Conservation (phyloP, 1,139 yeast genomes). For the Arxiozyma telluris region DNA sequence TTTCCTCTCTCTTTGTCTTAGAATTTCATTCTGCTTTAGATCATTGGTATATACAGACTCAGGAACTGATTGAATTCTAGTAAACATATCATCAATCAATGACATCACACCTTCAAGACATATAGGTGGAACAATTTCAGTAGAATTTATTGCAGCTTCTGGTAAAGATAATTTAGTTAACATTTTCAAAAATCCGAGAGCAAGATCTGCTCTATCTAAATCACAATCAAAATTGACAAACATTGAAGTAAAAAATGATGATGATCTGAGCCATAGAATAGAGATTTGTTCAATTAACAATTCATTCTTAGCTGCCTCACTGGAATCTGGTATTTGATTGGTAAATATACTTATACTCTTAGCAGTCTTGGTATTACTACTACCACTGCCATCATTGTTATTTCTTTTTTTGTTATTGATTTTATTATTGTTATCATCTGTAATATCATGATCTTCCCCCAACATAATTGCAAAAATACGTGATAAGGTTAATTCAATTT, state of each 20-base stretch:
- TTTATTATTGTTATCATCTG: conserved; percentile 14
- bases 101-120: conserved; percentile 82
- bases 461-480: conserved; percentile 49
- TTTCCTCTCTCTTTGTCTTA: conserved; percentile 46
- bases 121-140: conserved; percentile 86
- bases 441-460: conserved; percentile 25
- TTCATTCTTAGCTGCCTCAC: conserved; percentile 56
- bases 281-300: conserved; percentile 77
- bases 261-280: conserved; percentile 74
- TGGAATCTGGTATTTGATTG: conserved; percentile 7
- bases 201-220: conserved; percentile 73
- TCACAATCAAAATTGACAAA: conserved; percentile 88
- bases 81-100: conserved; percentile 57
- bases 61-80: conserved; percentile 38
- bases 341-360: not conserved
- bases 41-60: conserved; percentile 13
- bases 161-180: conserved; percentile 73
- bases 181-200: conserved; percentile 59
- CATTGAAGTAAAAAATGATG: conserved; percentile 64
- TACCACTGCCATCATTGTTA: not conserved
- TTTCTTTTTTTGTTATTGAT: not conserved
- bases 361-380: not conserved
- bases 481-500: conserved; percentile 56
- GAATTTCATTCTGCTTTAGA: conserved; percentile 11
- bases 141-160: conserved; percentile 64